Base-by-base conservation (phyloP, 2,329 filamentous ascomycete species). In the Bipolaris zeicola region DNA sequence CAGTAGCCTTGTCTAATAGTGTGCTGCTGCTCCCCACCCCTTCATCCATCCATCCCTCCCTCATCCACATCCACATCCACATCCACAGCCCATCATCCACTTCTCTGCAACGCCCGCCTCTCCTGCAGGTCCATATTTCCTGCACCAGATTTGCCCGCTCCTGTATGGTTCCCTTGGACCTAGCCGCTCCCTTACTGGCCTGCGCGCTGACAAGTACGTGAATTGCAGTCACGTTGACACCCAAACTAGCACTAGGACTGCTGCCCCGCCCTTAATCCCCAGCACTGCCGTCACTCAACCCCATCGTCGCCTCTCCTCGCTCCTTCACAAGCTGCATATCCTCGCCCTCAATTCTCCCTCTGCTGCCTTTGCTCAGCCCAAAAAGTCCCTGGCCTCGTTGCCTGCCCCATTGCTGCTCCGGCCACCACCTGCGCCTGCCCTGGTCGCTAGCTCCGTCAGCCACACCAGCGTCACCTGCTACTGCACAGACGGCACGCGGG, bases 341-440 rank as follows among this genome's bases (percentile, higher is more conserved):
- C 48, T 59, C 64, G 51, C 56, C 60, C 26, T 66, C 67, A 65
- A 69, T 69, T 70, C 41, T 64, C 63, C 56, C 50, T 59, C 45
- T 37, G 34, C 33, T 37, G 18, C 33, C 33, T 37, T 31, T 38
- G 52, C 51, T 37, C 43, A 26, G 31, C 55, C 31, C 49, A 28
- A 28, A 28, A 28, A 28, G 26, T 28, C 26, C 26, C 26, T 44
- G 42, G 4, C 34, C 47, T 50, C 37, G 44, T 41, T 36, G 49
- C 57, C 57, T 24, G 36, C 52, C 54, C 54, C 61, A 51, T 46
- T 50, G 59, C 63, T 62, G 63, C 62, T 59, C 47, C 55, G 52
- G 50, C 50, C 26, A 31, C 58, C 48, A 59, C 58, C 62, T 64
- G 57, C 61, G 54, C 64, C 63, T 66, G 55, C 61, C 63, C 52